phyloP scores from a whole-genome alignment of 495 filamentous ascomycete species.

The Penicillium ochrochloron region DNA sequence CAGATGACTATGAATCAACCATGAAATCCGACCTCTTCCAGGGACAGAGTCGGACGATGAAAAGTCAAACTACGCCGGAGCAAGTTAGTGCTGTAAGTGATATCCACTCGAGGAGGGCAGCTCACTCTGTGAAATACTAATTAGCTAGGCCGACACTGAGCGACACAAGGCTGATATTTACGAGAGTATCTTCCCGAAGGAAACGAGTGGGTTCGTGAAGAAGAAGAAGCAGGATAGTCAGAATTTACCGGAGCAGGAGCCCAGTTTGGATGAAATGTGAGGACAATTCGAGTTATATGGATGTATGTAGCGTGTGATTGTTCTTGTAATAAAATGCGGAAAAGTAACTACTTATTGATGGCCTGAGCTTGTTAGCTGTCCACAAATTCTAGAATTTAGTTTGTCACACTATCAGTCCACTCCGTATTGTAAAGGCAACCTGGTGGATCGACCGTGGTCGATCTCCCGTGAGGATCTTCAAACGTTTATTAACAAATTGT shows the following conservation, averaged over 20 bases:
- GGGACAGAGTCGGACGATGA: not conserved
- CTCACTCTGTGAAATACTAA: not conserved
- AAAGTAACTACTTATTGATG: not conserved
- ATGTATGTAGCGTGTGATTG: not conserved
- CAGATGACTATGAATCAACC: slow-evolving; percentile 26
- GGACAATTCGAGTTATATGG: not conserved
- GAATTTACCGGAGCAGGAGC: slow-evolving; percentile 17
- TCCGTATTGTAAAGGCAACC: not conserved
- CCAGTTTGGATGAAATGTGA: slow-evolving; percentile 24
- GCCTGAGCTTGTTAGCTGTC: not conserved
- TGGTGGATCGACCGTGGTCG: too few relatives aligned
- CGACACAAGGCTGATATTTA: slow-evolving; percentile 24
- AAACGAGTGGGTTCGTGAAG: not conserved
- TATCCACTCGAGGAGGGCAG: not conserved
- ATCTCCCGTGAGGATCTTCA: not conserved
- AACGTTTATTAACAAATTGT: not conserved
- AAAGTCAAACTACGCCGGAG: slow-evolving; percentile 5
- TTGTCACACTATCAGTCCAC: not conserved
- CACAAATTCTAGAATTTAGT: not conserved
- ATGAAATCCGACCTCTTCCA: slow-evolving; percentile 17
- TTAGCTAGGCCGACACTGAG: slow-evolving; percentile 19
- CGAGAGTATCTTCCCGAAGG: slow-evolving; percentile 20
- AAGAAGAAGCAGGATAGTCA: slow-evolving; percentile 7
- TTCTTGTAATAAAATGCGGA: not conserved
- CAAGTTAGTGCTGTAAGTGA: not conserved